A percentile compares a stretch with the other conserved stretches of the same genome.
phyloP scores from a whole-genome alignment of 2,329 filamentous ascomycete species.

The Paecilomyces sp. region DNA sequence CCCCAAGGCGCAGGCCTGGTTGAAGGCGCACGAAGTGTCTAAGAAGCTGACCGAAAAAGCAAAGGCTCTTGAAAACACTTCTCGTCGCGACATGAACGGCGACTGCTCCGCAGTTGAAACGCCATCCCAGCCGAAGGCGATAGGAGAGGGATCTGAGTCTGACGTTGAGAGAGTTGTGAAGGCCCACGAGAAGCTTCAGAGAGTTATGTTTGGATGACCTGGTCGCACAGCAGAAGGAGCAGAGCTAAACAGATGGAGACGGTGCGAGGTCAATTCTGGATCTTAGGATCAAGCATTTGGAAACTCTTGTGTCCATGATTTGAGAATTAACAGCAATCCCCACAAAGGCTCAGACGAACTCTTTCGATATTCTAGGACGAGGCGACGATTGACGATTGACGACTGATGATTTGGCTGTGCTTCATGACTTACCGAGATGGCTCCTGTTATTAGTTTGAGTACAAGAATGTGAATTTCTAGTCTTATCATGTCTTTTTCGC shows the following conservation, averaged over 20 bases:
- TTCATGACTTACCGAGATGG: not conserved
- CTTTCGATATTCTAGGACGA: not conserved
- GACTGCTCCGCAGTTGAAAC: not conserved
- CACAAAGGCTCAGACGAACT: not conserved
- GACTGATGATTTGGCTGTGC: not conserved
- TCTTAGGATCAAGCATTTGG: not conserved
- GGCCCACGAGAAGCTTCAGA: conserved; percentile 12
- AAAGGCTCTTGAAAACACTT: not conserved
- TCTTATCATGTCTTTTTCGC: conserved; percentile 24
- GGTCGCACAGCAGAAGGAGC: not conserved
- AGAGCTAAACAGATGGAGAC: not conserved
- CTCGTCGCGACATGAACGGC: not conserved
- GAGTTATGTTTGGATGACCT: conserved; percentile 2
- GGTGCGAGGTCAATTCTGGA: not conserved
- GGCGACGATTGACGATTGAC: not conserved
- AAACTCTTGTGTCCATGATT: not conserved
- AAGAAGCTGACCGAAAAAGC: conserved; percentile 2
- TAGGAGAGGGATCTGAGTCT: not conserved
- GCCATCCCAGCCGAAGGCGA: not conserved
- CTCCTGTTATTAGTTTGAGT: not conserved
- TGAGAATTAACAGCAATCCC: not conserved
- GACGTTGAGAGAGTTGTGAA: conserved; percentile 4
- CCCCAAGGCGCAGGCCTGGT: conserved; percentile 12
- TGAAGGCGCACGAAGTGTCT: conserved; percentile 10
- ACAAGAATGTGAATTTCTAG: not conserved